A percentile compares a stretch with the other conserved stretches of the same genome.
Conservation (phyloP, 2,329 filamentous ascomycete genomes). For the Capronia americana region DNA sequence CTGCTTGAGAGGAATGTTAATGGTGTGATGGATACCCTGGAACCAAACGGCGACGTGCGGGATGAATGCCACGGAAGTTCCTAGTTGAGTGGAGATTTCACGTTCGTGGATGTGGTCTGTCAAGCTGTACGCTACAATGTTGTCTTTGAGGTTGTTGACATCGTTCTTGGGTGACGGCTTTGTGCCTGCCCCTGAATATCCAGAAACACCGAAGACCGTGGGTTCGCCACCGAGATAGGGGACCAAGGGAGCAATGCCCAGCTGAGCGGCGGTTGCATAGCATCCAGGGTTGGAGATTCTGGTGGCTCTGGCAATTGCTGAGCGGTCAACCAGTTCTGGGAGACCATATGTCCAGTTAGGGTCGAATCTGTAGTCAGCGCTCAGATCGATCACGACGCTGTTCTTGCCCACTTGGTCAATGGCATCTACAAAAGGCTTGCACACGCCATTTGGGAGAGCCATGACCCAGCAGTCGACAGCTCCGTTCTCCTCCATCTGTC, state of each 20-base stretch:
- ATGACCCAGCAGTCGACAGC: conserved; percentile 97
- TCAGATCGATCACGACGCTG: conserved; percentile 88
- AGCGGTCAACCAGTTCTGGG: conserved; percentile 80
- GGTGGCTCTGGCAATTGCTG: conserved; percentile 75
- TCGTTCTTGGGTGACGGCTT: conserved; percentile 96
- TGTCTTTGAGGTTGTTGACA: conserved; percentile 78
- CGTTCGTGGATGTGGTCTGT: conserved; percentile 95
- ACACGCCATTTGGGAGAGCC: conserved; percentile 94
- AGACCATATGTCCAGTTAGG: conserved; percentile 86
- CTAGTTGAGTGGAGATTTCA: conserved; percentile 83
- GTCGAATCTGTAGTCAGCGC: conserved; percentile 95
- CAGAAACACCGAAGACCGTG: conserved; percentile 86
- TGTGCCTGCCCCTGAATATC: conserved; percentile 93
- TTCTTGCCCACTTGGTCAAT: conserved; percentile 72
- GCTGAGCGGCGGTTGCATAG: conserved; percentile 90
- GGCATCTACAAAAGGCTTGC: conserved; percentile 91
- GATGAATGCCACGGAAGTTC: conserved; percentile 77
- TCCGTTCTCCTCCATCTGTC: conserved; percentile 79
- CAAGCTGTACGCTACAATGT: conserved; percentile 88
- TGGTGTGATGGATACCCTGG: conserved; percentile 90
- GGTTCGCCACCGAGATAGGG: conserved; percentile 79
- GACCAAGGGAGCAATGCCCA: conserved; percentile 83
- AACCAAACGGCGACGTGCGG: conserved; percentile 98
- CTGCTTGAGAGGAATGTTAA: conserved; percentile 85
- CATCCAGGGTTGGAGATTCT: conserved; percentile 93